Evolutionary conservation across 208 protist genomes (phyloP).

Genomic region (Phytomonas serpens): DNA sequence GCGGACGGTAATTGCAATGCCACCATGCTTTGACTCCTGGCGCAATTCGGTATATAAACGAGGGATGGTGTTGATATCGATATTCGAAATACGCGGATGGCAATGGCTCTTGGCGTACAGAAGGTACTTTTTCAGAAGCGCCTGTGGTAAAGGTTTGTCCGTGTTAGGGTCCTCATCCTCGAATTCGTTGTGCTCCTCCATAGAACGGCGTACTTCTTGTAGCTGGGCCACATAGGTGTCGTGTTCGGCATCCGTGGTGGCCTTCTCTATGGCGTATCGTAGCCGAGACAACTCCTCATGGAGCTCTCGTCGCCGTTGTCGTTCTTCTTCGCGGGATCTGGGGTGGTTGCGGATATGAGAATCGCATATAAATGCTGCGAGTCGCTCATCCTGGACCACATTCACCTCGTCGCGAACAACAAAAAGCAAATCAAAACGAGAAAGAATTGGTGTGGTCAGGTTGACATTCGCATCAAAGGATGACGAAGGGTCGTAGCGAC

Average conservation of each 20-base stretch:
- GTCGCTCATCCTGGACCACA: conserved; percentile 89
- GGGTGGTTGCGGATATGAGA: conserved; percentile 93
- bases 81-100: conserved; percentile 87
- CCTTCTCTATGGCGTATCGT: conserved; percentile 57
- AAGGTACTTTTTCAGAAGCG: conserved; percentile 98
- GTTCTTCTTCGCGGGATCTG: conserved; percentile 56
- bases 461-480: conserved; percentile 97
- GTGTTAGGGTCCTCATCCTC: conserved; percentile 84
- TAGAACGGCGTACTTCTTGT: conserved; percentile 32
- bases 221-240: conserved; percentile 43
- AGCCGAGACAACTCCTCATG: conserved; percentile 56
- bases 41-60: conserved; percentile 96
- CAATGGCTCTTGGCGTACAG: conserved; percentile 93
- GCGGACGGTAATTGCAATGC: conserved; percentile 96
- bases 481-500: conserved; percentile 94
- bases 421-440: conserved; percentile 96
- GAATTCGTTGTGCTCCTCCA: conserved; percentile 24
- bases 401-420: conserved; percentile 96
- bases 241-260: conserved; percentile 57
- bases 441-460: conserved; percentile 98
- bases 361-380: conserved; percentile 95
- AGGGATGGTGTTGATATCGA: conserved; percentile 92
- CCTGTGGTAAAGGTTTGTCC: conserved; percentile 88
- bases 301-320: conserved; percentile 32
- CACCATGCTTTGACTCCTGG: conserved; percentile 89